phyloP scores from a whole-genome alignment of 768 basidiomycete genomes.

The Boletellus sp. region DNA sequence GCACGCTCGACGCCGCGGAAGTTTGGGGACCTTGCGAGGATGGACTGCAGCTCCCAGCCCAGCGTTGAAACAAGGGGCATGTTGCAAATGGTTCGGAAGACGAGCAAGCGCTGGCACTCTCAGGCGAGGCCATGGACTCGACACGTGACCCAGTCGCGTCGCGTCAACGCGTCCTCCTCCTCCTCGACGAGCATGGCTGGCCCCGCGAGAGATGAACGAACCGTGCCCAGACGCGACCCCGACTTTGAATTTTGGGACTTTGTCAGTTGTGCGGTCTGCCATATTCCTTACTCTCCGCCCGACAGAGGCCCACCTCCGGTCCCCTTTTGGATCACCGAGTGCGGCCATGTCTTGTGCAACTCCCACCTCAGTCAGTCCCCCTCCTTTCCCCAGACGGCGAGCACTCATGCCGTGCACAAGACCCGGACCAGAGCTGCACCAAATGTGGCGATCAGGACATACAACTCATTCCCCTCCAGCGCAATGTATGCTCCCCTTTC shows the following conservation, averaged over 20 bases:
- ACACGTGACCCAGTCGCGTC: slow-evolving; percentile 23
- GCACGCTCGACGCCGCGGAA: slow-evolving; percentile 45
- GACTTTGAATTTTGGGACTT: slow-evolving; percentile 78
- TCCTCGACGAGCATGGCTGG: slow-evolving; percentile 7
- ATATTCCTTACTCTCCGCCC: slow-evolving; percentile 56
- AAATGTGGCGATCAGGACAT: slow-evolving; percentile 62
- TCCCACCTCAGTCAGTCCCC: slow-evolving; percentile 66
- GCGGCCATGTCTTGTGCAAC: slow-evolving; percentile 84
- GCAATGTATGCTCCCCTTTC: slow-evolving; percentile 47
- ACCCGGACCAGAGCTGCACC: slow-evolving; percentile 69
- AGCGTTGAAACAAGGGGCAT: slow-evolving; percentile 35
- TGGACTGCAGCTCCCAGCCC: slow-evolving; percentile 48
- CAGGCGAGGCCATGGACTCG: too few species aligned
- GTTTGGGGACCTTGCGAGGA: slow-evolving; percentile 37
- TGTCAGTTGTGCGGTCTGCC: slow-evolving; percentile 66
- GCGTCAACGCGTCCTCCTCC: not conserved
- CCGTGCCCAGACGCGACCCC: slow-evolving; percentile 4
- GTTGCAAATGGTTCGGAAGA: not conserved
- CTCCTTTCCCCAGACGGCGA: not conserved
- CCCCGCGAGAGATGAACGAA: slow-evolving; percentile 8
- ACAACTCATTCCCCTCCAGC: slow-evolving; percentile 69
- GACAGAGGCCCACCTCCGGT: slow-evolving; percentile 49
- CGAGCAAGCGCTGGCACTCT: not conserved
- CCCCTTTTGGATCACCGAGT: slow-evolving; percentile 88
- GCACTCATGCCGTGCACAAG: slow-evolving; percentile 34